These are phyloP conservation scores for Ceratonia siliqua DNA, from an alignment of 306 rosid species.

Conservation along the genomic window DNA sequence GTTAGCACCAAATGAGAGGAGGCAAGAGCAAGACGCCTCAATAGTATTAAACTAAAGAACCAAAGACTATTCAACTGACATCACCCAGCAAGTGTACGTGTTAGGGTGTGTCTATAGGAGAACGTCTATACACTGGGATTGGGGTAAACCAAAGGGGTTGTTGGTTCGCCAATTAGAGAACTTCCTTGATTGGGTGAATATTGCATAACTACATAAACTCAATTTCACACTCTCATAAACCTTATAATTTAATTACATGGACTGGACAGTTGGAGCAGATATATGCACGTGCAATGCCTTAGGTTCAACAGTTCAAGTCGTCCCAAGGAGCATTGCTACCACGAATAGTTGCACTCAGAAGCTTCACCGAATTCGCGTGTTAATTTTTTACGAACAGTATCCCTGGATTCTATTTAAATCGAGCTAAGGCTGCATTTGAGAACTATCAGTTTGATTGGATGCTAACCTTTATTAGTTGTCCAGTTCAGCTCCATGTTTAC, in stretches of 20 bases:
- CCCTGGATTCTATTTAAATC: background rate
- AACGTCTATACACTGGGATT: background rate
- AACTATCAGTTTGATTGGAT: background rate
- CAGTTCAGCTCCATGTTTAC: background rate
- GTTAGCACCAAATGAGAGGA: background rate
- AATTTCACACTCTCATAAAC: background rate
- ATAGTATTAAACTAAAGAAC: background rate
- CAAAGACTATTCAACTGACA: no score
- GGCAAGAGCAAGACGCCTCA: background rate
- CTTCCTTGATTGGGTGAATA: background rate
- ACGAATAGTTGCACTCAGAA: background rate
- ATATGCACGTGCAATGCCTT: background rate
- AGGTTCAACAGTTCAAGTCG: background rate
- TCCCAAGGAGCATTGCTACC: background rate
- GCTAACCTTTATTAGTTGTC: background rate
- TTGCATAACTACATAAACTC: background rate
- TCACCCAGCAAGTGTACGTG: no score
- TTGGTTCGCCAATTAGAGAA: background rate
- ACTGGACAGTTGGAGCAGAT: background rate
- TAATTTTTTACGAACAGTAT: background rate
- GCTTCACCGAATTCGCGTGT: background rate
- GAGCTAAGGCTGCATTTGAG: background rate
- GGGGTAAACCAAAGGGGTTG: background rate
- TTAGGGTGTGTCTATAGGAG: background rate
- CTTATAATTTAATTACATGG: background rate